Base-by-base conservation (phyloP, 371 early-diverging fungal species). In the Massospora cicadina region DNA sequence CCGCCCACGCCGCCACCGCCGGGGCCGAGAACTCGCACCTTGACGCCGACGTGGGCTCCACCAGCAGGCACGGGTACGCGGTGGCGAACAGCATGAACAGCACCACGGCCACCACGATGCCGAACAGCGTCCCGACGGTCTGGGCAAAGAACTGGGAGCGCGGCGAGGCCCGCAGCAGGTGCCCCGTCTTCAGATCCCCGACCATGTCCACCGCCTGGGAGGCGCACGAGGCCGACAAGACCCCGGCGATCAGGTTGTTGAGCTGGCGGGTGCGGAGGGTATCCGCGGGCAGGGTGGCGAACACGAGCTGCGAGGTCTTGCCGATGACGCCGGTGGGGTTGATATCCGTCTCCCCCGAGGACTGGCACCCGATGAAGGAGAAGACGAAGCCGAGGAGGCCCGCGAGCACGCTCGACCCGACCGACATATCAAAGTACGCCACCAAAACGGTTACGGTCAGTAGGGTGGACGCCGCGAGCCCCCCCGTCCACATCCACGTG, bases 141-240 rank as follows among this genome's bases (percentile, higher is more conserved):
- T 84, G 84, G 61, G 82, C 81, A 65, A 71, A 72, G 74, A 84
- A 80, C 70, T 80, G 81, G 63, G 84, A 77, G n/a, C 79, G 74
- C 30, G 84, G 84, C 23, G 81, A 80, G 30, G 82, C 84, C 55
- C 81, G 79, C 7, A 82, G 70, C 7, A 84, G 43, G 63, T 82
- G 83, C 68, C 81, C 84, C 3, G 82, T 80, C 74, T 82, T 82
- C 26, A 82, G 69, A 75, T 82, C 83, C 65, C 79, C 75, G 17
- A 84, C 79, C 81, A 84, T 80, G 66, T 82, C 83, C 33, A 82
- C 83, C 65, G 82, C 72, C 66, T 84, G 84, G 57, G 77, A 68
- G 54, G 82, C 78, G 69, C 78, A 76, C 13, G 80, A 79, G 32
- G 79, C 77, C 65, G 79, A 69, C 60, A 82, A 75, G 69, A 76